phyloP scores from a whole-genome alignment of 164 flowering plant genomes.

The Berberis vulgaris region DNA sequence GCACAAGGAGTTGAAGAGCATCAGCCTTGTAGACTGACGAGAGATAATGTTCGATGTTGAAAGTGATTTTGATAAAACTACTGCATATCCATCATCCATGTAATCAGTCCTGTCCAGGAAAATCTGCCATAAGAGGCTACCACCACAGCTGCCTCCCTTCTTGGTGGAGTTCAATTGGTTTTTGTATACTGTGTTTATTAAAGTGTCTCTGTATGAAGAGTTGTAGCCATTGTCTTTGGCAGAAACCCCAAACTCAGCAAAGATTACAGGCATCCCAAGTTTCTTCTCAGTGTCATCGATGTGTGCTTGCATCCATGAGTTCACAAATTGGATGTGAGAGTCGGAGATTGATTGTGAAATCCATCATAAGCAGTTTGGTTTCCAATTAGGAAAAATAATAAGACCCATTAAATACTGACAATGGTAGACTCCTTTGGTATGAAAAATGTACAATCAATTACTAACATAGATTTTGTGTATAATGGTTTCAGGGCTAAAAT shows the following conservation, averaged over 20 bases:
- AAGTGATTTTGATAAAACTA: conserved; percentile 57
- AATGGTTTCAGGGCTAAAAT: too few species aligned
- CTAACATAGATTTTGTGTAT: too few species aligned
- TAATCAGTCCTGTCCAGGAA: conserved; percentile 85
- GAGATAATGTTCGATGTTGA: conserved; percentile 61
- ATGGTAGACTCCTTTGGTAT: too few species aligned
- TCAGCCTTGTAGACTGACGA: conserved; percentile 59
- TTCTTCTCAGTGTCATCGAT: conserved; percentile 71
- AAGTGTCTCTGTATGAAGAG: conserved; percentile 45
- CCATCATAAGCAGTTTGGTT: conserved; percentile 33
- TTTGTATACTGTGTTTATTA: conserved; percentile 52
- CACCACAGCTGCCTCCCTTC: conserved; percentile 83
- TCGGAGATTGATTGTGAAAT: conserved; percentile 56
- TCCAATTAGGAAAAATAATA: neutral
- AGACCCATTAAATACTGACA: too few species aligned
- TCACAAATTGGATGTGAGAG: conserved; percentile 49
- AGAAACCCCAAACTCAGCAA: conserved; percentile 81
- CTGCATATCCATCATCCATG: conserved; percentile 93
- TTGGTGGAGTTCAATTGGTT: conserved; percentile 48
- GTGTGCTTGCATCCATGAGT: conserved; percentile 87
- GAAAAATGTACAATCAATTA: too few species aligned
- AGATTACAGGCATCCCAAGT: conserved; percentile 83
- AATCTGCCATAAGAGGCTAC: conserved; percentile 82
- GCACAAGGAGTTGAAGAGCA: conserved; percentile 57
- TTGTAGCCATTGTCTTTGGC: conserved; percentile 66